Evolutionary conservation across 306 rosid species (phyloP), one percentile per base, ranked within the genome.

Genomic region (Elaeagnus macrophylla): DNA sequence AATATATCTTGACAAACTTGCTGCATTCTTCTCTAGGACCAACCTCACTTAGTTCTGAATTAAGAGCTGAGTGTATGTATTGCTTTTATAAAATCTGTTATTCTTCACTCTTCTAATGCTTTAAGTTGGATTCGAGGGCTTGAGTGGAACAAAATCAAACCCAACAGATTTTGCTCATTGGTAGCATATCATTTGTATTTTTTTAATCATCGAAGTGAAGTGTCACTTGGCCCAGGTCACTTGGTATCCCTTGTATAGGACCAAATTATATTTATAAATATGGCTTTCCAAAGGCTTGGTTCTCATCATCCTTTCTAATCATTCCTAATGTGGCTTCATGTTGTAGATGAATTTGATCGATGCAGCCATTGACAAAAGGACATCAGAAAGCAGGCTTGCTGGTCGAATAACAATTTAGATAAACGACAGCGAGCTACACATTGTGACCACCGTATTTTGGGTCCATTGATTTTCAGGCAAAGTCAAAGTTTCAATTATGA

Each of bases 161-260:
- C 84, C 89, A 74, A 65, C 88, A 67, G 84, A 74, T 80, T 83
- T 84, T 25, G 83, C 82, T 67, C 77, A 82, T 82, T 77, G 75
- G 84, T 84, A 72, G 81, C 70, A 80, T 85, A 77, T 75, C 81
- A 77, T 73, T 89, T 75, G 94, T 83, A 87, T 79, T 93, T 91
- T 77, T 66, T 86, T 89, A 73, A 85, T 82, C 89, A 61, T 71
- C 79, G 87, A 79, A 84, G 89, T 91, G 99, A 86, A 80, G 65
- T 77, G 96, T 63, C 87, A 82, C 95, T 93, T 93, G 94, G 88
- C 89, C 80, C 99, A 93, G 99, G 99, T 93, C 96, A 88, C 4
- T 91, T 82, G 89, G 84, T 61, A 84, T 85, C 84, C 79, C 7
- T 75, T 75, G 91, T 80, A 77, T 80, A 82, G 88, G 95, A 78